Percentiles rank a stretch among this genome's conserved stretches.
Conservation (phyloP, 495 filamentous ascomycete genomes). For the Penicillium desertorum region DNA sequence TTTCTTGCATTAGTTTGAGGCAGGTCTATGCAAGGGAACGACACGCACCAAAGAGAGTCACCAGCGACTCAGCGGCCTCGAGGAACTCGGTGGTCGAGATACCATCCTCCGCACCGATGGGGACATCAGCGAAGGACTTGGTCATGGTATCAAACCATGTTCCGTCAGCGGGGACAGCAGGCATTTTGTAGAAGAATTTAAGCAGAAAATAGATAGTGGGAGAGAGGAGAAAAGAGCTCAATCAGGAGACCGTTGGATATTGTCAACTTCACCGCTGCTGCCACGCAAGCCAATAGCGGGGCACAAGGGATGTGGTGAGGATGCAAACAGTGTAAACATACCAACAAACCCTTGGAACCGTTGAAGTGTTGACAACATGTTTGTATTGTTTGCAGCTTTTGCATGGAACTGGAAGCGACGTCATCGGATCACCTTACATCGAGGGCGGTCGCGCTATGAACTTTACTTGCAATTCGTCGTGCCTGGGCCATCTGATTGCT, state of each 20-base stretch:
- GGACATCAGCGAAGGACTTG: constrained; percentile 78
- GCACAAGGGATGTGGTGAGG: background rate
- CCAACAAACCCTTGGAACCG: no score
- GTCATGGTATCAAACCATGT: constrained; percentile 85
- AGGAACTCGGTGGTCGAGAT: constrained; percentile 86
- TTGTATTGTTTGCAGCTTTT: constrained; percentile 6
- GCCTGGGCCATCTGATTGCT: constrained; percentile 12
- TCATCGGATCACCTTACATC: constrained; percentile 30
- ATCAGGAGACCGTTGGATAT: constrained; percentile 10
- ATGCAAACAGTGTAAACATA: constrained; percentile 26
- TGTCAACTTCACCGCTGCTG: constrained; percentile 27
- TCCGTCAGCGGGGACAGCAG: constrained; percentile 56
- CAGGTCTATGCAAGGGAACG: constrained; percentile 8
- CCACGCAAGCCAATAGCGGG: constrained; percentile 24
- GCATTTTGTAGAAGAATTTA: constrained; percentile 22
- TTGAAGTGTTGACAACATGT: background rate
- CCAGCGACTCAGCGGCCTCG: constrained; percentile 82
- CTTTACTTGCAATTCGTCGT: constrained; percentile 1
- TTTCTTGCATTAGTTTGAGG: constrained; percentile 13
- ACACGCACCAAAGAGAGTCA: constrained; percentile 76
- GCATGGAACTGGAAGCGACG: constrained; percentile 20
- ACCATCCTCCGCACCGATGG: constrained; percentile 66
- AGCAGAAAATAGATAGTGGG: constrained; percentile 12
- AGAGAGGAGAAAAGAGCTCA: constrained; percentile 13
- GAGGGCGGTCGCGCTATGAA: constrained; percentile 17